Evolutionary conservation across 2,329 filamentous ascomycete genomes (phyloP), one percentile per base, ranked within the genome.

Genomic region (Penicillium brevicompactum): DNA sequence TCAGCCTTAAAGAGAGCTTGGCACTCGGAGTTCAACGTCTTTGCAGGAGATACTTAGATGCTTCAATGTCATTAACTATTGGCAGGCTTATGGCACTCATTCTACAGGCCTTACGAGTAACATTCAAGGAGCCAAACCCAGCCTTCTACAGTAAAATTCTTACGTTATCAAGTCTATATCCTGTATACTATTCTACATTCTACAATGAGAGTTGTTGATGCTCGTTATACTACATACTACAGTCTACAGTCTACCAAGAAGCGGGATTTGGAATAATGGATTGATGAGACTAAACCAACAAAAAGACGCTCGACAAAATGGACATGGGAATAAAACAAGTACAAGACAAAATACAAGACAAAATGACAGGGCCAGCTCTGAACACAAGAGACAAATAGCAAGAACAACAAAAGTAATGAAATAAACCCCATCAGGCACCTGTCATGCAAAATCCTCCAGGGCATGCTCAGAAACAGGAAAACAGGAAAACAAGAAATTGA

Each of bases 1-100:
- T 59, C 60, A 60, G 60, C 51, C 34, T 37, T 37, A 37, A 37
- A 11, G 5, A n/a, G 13, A n/a, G 34, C 34, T 54, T 54, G 51
- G 51, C 46, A 44, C 18, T 18, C 18, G 22, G 24, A 27, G 24
- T 16, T n/a, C 13, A 37, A 37, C 14, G 34, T 37, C 34, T 5
- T 27, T 27, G 24, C 24, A 27, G 5, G 5, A 27, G 24, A 27
- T 27, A 18, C 18, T 8, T 5, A 27, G 8, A 8, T 27, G 24
- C 24, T 27, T 5, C 1, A 27, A 27, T 27, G 24, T 8, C 3
- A 27, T 27, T 27, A 1, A 27, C 8, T 27, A 27, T 27, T 27
- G 8, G 5, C 5, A 27, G 24, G 24, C 24, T 8, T 27, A 27
- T 27, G 24, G 8, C 24, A 27, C 5, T 27, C 24, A 27, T 27